Base-by-base conservation (phyloP, 306 rosid species). In the Argentina anserina region DNA sequence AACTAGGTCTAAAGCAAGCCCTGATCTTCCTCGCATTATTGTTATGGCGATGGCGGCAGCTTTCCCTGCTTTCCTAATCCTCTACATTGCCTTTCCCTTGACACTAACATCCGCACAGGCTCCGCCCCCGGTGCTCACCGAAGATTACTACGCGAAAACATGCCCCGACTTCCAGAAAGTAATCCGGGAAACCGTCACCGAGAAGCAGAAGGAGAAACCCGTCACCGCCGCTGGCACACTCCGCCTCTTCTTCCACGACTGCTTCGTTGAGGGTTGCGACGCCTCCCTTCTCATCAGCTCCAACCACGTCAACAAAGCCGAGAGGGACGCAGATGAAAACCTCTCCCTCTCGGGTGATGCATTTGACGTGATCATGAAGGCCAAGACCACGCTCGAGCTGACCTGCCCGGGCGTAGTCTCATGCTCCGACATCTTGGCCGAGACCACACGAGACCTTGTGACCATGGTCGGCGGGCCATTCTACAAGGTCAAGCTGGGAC, bases 321-420 rank as follows among this genome's bases (percentile, higher is more conserved):
- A 86, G 68, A 76, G 85, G 1, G 85, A 80, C 3, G 71, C 86
- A 7, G 86, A 86, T 0, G 20, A 61, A 45, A 86, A 84, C 75
- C 78, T 61, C 37, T 70, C 79, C 56, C 86, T 86, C 36, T 76
- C 90, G 0, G 90, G 87, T 0, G 90, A 86, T 15, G 88, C 84
- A 28, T 74, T 79, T 39, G 90, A 86, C 21, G 76, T 86, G 18
- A 47, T 86, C n/a, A 60, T 69, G 15, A 70, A 81, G 7, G 69
- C 80, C 13, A 86, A 86, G 52, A 63, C 85, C 1, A 21, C 74
- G 13, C 77, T 86, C 15, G 90, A 86, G 70, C 90, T 86, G 6
- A 6, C 86, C 20, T 86, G 90, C 63, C 90, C 90, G 0, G 88
- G 84, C 36, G 65, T 86, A 11, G 90, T 86, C 31, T 86, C 90